Base-by-base conservation (phyloP, 768 basidiomycete genomes). In the Thelephora aurantiotincta region DNA sequence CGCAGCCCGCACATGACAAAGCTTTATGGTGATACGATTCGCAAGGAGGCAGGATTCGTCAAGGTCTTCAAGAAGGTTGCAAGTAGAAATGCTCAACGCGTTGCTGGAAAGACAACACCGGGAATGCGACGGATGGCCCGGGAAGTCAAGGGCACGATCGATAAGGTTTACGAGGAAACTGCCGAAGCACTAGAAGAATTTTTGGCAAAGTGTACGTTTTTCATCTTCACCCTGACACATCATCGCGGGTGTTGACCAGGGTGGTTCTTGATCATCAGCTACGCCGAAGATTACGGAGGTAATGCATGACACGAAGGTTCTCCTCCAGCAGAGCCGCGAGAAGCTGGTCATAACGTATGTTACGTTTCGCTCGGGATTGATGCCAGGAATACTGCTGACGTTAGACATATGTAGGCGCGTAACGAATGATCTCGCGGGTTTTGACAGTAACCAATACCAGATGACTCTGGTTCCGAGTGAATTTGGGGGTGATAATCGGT, bases 1-100 rank as follows among this genome's bases (percentile, higher is more conserved):
- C 20, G 41, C 47, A 98, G 94, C 55, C 96, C 96, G n/a, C 96
- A 98, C 65, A 98, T 98, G 96, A 80, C 77, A 51, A 91, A 89
- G 60, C 71, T 98, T 16, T 99, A 99, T 62, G 94, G 96, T 2
- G 80, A 93, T 57, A 80, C 85, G 12, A 68, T 99, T 11, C 81
- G 96, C 52, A 90, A 92, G 64, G 94, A 98, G 50, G 94, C 93
- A 1, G 96, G 96, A 45, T 86, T 98, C 53, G 89, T 94, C 55
- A 96, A 97, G 68, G 93, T 97, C n/a, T 82, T 99, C 63, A 93
- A 92, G 65, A 86, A 74, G 50, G 89, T 93, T 9, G 92, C 92
- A 3, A 80, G 73, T 58, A 82, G 81, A 67, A 88, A 90, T 51
- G 87, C 80, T 0, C 73, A 75, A 23, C 70, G 84, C 6, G 60